Evolutionary conservation across 371 early-diverging fungal genomes (phyloP).

Genomic region (Rhizomucor miehei): DNA sequence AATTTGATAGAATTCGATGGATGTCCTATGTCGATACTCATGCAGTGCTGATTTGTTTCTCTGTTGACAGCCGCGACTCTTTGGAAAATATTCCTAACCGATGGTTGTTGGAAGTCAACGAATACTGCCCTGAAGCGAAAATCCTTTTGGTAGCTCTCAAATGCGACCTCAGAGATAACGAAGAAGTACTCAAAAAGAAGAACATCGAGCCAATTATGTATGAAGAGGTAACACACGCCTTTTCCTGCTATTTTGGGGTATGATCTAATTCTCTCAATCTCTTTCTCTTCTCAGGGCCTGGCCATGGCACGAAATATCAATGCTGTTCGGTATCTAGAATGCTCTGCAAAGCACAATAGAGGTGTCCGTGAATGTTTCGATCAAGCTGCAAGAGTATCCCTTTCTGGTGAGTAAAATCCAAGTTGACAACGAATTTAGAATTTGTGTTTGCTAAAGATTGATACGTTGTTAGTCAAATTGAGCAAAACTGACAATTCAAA

Average conservation of each 20-base stretch:
- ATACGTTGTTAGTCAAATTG: no score
- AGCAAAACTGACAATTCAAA: no score
- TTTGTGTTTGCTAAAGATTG: no score
- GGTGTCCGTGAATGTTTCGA: slow-evolving; percentile 54
- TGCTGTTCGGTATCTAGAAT: slow-evolving; percentile 52
- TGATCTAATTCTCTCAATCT: background rate
- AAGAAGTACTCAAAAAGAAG: slow-evolving; percentile 10
- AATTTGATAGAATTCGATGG: slow-evolving; percentile 54
- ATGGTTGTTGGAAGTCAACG: slow-evolving; percentile 52
- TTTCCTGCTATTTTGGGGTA: background rate
- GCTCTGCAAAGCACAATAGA: slow-evolving; percentile 53
- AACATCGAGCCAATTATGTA: slow-evolving; percentile 29
- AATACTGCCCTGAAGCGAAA: slow-evolving; percentile 44
- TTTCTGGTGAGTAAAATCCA: slow-evolving; percentile 33
- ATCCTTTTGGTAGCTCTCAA: slow-evolving; percentile 53
- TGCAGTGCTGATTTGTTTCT: slow-evolving; percentile 56
- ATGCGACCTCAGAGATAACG: slow-evolving; percentile 53
- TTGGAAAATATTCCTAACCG: slow-evolving; percentile 54
- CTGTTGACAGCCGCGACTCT: slow-evolving; percentile 54
- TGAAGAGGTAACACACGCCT: slow-evolving; percentile 38
- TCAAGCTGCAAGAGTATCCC: slow-evolving; percentile 48
- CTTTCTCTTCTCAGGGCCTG: slow-evolving; percentile 32
- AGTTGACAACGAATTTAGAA: no score
- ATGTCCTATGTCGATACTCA: slow-evolving; percentile 54
- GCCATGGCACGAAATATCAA: slow-evolving; percentile 43